Base-by-base conservation (phyloP, 139 green algal genomes). In the Chlorella sp. region DNA sequence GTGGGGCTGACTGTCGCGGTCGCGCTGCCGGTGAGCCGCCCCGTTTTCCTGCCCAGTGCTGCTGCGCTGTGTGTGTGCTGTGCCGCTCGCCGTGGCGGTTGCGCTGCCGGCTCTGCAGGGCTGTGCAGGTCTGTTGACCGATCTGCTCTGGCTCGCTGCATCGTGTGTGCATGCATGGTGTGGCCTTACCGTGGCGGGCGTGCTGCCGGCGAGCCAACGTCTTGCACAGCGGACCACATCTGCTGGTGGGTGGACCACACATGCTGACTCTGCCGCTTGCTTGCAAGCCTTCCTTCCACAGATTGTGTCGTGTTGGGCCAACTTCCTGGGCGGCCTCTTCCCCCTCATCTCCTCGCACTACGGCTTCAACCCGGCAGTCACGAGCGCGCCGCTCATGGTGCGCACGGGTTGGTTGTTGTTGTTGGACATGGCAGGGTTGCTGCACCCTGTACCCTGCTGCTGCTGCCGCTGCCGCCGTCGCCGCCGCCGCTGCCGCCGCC, bases 241-340 rank as follows among this genome's bases (percentile, higher is more conserved):
- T n/a, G n/a, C n/a, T n/a, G n/a, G n/a, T n/a, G n/a, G n/a, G n/a
- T n/a, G n/a, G n/a, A n/a, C n/a, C n/a, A n/a, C n/a, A n/a, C n/a
- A n/a, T n/a, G n/a, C n/a, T n/a, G n/a, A n/a, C n/a, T n/a, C n/a
- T n/a, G n/a, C n/a, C n/a, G n/a, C n/a, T n/a, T n/a, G n/a, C n/a
- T n/a, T n/a, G n/a, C n/a, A n/a, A n/a, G 13, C 51, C 51, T 16
- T 26, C 51, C 51, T 60, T 26, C 46, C 22, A 38, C 89, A 93
- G 89, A 74, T 96, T n/a, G 92, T 96, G 34, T 92, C 86, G 7
- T 69, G 94, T 44, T 95, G 92, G 93, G 91, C 92, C 26, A 95
- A 95, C 78, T 67, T 82, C 7, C 84, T 95, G 54, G 93, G 93
- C 24, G 93, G 84, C 16, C 7, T 92, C 3, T 84, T 96, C 19